phyloP scores from a whole-genome alignment of 176 grass and related monocot species.

The Musa troglodytarum region DNA sequence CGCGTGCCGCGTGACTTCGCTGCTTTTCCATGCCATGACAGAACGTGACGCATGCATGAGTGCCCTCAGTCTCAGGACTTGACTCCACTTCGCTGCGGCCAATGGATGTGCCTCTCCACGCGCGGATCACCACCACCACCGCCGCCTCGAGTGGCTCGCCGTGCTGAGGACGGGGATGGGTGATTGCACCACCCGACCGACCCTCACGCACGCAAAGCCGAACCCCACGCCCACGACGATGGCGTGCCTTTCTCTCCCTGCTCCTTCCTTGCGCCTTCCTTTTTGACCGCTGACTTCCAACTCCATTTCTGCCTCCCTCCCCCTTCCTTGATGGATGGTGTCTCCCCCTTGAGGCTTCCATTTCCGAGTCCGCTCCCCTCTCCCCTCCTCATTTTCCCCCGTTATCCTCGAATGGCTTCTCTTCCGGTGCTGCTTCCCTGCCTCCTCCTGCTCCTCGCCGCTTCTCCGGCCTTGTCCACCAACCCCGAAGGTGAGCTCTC shows the following conservation, averaged over 20 bases:
- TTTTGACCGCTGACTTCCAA: constrained; percentile 13
- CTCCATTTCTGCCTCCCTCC: no score
- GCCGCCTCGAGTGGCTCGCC: not conserved
- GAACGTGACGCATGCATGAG: not conserved
- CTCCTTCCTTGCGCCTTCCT: not conserved
- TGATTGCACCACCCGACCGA: not conserved
- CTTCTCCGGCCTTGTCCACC: constrained; percentile 33
- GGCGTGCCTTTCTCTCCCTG: constrained; percentile 11
- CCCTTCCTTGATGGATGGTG: not conserved
- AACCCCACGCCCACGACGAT: constrained; percentile 20
- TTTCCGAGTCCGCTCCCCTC: not conserved
- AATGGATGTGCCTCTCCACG: not conserved
- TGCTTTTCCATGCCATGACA: not conserved
- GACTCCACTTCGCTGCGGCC: not conserved
- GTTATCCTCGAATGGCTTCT: constrained; percentile 31
- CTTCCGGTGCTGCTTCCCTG: not conserved
- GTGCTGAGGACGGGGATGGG: not conserved
- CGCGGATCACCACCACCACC: not conserved
- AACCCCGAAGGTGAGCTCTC: constrained; percentile 33
- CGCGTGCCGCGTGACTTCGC: not conserved
- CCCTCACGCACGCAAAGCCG: constrained; percentile 10
- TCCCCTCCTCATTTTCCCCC: not conserved
- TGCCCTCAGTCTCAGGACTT: not conserved
- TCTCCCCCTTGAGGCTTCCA: not conserved
- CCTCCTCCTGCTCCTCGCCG: constrained; percentile 21